Evolutionary conservation across 1,284 basidiomycete species (phyloP).

Genomic region (Leccinum subrobustum): DNA sequence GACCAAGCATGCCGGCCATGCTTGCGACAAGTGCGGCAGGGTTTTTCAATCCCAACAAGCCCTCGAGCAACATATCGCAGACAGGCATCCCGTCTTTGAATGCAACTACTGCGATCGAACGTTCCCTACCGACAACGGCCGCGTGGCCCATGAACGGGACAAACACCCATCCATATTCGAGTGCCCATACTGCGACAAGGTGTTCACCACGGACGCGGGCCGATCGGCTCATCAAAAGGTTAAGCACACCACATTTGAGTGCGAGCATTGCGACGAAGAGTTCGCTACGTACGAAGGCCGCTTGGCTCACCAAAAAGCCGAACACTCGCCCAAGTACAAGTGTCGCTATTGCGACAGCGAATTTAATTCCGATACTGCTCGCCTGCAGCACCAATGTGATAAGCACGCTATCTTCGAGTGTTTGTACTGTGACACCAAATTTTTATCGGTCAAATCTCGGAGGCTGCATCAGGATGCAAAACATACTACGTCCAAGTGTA

Average conservation of each 20-base stretch:
- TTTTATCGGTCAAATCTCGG: conserved; percentile 6
- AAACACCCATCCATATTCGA: conserved; percentile 15
- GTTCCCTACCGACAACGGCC: conserved; percentile 16
- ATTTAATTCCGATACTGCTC: conserved; percentile 12
- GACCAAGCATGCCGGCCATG: conserved; percentile 9
- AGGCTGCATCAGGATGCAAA: conserved; percentile 11
- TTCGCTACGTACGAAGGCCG: conserved; percentile 9
- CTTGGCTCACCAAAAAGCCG: conserved; percentile 11
- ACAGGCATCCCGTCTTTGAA: conserved; percentile 17
- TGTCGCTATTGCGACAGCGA: conserved; percentile 17
- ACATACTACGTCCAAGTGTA: conserved; percentile 15
- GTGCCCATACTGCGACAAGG: conserved; percentile 20
- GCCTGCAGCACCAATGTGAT: conserved; percentile 12
- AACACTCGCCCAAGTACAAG: conserved; percentile 8
- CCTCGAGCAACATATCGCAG: conserved; percentile 14
- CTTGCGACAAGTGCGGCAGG: conserved; percentile 17
- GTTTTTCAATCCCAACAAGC: conserved; percentile 1
- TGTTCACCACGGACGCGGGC: conserved; percentile 16
- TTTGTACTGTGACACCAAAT: neutral
- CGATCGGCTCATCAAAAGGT: conserved; percentile 11
- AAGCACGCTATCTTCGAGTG: conserved; percentile 13
- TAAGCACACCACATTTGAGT: conserved; percentile 19
- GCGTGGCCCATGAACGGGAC: conserved; percentile 8
- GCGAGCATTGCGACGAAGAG: conserved; percentile 16
- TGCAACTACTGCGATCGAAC: conserved; percentile 16